Evolutionary conservation across 352 stramenopile genomes (phyloP), one percentile per base, ranked within the genome.

Genomic region (Phytopythium ostracodes): DNA sequence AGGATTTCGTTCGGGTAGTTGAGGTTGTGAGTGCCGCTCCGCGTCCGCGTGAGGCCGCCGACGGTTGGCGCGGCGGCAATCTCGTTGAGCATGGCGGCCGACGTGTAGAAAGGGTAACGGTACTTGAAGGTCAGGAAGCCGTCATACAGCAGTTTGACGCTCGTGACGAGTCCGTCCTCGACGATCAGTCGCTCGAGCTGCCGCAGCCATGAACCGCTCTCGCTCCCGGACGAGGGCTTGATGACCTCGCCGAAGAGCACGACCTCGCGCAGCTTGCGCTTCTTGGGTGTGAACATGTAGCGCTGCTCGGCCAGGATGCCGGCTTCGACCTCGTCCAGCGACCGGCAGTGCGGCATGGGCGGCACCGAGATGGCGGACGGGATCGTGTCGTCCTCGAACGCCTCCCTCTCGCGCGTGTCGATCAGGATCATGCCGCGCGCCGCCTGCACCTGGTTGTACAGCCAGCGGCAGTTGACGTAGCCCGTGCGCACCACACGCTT

Each of bases 1-100:
- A 95, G 69, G 56, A 95, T 90, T 63, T 95, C 86, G 59, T 95
- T 95, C 47, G 86, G 86, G 74, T 95, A 95, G 68, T 92, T 93
- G 22, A 95, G 60, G 71, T 91, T 90, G 75, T 95, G 86, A 7
- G 79, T 93, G 24, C 86, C 86, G 63, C 86, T 94, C 58, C 85
- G 84, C 31, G 86, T 94, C 52, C 86, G 84, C 53, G 72, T 84
- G 33, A 92, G 46, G 14, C 81, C 67, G 51, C 51, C 29, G 31
- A 31, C 31, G 22, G 31, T 20, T 12, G 35, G 53, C 29, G 7
- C n/a, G 14, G 62, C 51, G 12, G 83, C 77, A 15, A 91, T 81
- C 29, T 89, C 75, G 61, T 92, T 75, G 29, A 88, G 63, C 49
- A 88, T 73, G 46, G 80, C 78, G 14, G 73, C 76, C 38, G 81